Base-by-base conservation (phyloP, 2,329 filamentous ascomycete genomes). In the Fusarium sarcochroum region DNA sequence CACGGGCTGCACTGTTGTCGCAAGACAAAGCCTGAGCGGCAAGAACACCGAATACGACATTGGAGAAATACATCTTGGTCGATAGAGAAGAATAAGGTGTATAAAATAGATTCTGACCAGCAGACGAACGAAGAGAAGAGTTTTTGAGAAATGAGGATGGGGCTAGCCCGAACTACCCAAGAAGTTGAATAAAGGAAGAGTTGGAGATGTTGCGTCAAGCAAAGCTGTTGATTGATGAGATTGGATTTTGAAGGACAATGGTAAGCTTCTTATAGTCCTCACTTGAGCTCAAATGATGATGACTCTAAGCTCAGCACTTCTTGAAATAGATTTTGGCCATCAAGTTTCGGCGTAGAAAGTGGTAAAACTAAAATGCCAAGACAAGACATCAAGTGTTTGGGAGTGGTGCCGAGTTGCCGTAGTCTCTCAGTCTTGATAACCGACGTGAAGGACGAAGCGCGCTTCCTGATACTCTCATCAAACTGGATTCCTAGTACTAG, bases 401-500 rank as follows among this genome's bases (percentile, higher is more conserved):
- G 27, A 9, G 8, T 40, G n/a, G 49, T 64, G 59, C 61, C 61
- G 61, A 41, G 18, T 64, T 64, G 40, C 61, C 61, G 61, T 44
- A 8, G n/a, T 25, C 34, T 32, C 18, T 23, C 8, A 44, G 35
- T 40, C 37, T 14, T 6, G 10, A 15, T 59, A 49, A 35, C 46
- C 20, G 38, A 11, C 11, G 34, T 51, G 14, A 18, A 52, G 25
- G 20, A 55, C 18, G 25, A 34, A 25, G 49, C 15, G 23, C 13
- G 20, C 37, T 15, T 42, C 44, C 40, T 50, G 25, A 37, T 40
- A 49, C 44, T 6, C 10, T 37, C 34, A 7, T 17, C 25, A 40
- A 20, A 38, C 14, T 30, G 15, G 1, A 18, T 17, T 32, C 30
- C 32, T 38, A 21, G 15, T 15, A 3, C 57, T 34, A 47, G 48